phyloP scores from a whole-genome alignment of 2,329 filamentous ascomycete genomes.

The Beauveria brongniartii region DNA sequence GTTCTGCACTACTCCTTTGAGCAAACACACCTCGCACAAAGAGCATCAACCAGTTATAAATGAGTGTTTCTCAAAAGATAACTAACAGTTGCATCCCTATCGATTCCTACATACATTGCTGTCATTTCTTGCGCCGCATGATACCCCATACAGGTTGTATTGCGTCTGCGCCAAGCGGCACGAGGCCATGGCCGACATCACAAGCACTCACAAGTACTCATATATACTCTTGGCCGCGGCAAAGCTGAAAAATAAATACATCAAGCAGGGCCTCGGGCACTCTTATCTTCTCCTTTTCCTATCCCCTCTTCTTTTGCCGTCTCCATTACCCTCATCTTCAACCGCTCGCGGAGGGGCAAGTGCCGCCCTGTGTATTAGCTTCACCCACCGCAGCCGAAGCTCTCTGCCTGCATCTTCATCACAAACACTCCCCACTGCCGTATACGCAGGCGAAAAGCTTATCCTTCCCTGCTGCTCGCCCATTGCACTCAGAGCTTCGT shows the following conservation, averaged over 20 bases:
- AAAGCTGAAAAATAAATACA: background rate
- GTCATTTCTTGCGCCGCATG: background rate
- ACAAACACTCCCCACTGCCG: background rate
- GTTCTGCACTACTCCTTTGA: background rate
- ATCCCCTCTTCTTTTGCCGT: too few species aligned
- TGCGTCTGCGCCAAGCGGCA: slow-evolving; percentile 8
- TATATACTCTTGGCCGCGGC: background rate
- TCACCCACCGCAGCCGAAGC: background rate
- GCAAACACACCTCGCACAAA: background rate
- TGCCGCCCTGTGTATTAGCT: slow-evolving; percentile 4
- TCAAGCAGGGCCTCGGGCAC: background rate
- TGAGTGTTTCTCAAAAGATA: background rate
- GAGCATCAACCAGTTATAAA: background rate
- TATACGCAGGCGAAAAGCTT: background rate
- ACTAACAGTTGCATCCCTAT: background rate
- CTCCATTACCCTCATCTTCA: background rate
- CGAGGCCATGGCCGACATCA: slow-evolving; percentile 1
- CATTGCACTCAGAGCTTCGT: background rate
- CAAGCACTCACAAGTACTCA: background rate
- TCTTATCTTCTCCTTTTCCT: background rate
- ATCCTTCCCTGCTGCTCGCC: background rate
- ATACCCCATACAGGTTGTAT: background rate
- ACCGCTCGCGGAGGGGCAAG: background rate
- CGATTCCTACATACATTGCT: background rate
- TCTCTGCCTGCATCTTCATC: background rate